A percentile compares a stretch with the other conserved stretches of the same genome.
These are phyloP conservation scores for Moricandia arvensis DNA, from an alignment of 345 rosid species.

Conservation along the genomic window DNA sequence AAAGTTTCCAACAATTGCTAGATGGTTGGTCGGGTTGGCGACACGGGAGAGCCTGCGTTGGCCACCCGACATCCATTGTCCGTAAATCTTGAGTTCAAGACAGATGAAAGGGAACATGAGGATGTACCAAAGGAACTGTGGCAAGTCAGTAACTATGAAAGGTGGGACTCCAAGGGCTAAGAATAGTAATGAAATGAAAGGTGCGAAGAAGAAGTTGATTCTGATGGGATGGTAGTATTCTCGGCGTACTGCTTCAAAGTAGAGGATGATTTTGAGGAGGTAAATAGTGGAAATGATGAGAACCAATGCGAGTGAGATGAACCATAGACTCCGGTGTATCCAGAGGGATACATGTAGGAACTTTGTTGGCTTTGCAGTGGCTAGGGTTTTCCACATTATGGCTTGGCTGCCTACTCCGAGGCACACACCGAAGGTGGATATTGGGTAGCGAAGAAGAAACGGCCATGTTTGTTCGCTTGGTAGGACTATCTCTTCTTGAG, in stretches of 20 bases:
- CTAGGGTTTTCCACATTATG: slow-evolving; percentile 71
- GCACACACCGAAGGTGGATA: slow-evolving; percentile 83
- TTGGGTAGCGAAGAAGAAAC: slow-evolving; percentile 65
- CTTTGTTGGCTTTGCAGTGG: slow-evolving; percentile 55
- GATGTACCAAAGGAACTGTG: slow-evolving; percentile 59
- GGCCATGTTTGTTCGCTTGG: slow-evolving; percentile 78
- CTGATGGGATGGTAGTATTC: slow-evolving; percentile 87
- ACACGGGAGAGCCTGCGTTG: slow-evolving; percentile 75
- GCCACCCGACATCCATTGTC: slow-evolving; percentile 96
- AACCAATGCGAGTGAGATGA: slow-evolving; percentile 50
- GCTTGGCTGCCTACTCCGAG: slow-evolving; percentile 89
- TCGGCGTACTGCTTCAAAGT: slow-evolving; percentile 79
- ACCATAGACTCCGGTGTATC: slow-evolving; percentile 58
- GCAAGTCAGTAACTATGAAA: slow-evolving; percentile 41
- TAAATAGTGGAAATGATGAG: slow-evolving; percentile 42
- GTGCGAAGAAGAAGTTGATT: slow-evolving; percentile 86
- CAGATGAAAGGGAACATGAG: slow-evolving; percentile 69
- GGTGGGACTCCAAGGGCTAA: slow-evolving; percentile 70
- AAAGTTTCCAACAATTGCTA: slow-evolving; percentile 73
- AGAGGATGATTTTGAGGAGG: slow-evolving; percentile 57
- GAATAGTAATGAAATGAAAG: slow-evolving; percentile 77
- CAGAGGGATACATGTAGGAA: slow-evolving; percentile 52
- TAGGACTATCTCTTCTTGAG: slow-evolving; percentile 63
- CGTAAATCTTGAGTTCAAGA: slow-evolving; percentile 77
- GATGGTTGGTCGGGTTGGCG: slow-evolving; percentile 84